A percentile compares a stretch with the other conserved stretches of the same genome.
Conservation (phyloP, 1,139 yeast species). For the Pichia sp. region DNA sequence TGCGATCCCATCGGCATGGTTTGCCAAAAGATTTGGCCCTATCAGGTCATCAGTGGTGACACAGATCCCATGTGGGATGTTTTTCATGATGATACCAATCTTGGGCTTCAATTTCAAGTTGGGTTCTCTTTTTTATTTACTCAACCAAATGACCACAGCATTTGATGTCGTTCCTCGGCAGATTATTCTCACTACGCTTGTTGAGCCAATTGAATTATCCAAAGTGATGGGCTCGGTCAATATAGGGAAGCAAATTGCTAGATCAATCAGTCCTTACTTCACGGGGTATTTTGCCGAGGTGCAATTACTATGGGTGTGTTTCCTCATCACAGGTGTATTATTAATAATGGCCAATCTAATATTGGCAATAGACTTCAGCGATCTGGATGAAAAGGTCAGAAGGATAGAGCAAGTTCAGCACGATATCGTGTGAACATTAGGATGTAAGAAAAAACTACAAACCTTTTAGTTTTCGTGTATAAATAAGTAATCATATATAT, state of each 20-base stretch:
- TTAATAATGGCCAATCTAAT: constrained; percentile 43
- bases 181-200: constrained; percentile 64
- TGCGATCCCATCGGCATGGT: constrained; percentile 64
- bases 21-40: constrained; percentile 70
- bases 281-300: constrained; percentile 68
- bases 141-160: constrained; percentile 55
- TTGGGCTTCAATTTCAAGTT: constrained; percentile 29
- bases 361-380: constrained; percentile 39
- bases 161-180: constrained; percentile 95
- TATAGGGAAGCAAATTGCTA: constrained; percentile 77
- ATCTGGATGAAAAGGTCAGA: constrained; percentile 38
- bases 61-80: constrained; percentile 72
- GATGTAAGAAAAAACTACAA: too few relatives aligned
- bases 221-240: constrained; percentile 82
- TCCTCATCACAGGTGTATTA: constrained; percentile 57
- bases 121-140: constrained; percentile 37
- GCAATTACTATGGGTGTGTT: constrained; percentile 51
- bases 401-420: constrained; percentile 29
- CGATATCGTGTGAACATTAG: not conserved
- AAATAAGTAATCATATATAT: too few relatives aligned
- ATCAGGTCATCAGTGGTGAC: constrained; percentile 70
- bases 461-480: too few relatives aligned
- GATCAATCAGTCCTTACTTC: constrained; percentile 75
- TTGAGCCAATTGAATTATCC: constrained; percentile 57
- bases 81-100: constrained; percentile 53